Conservation (phyloP, 352 stramenopile genomes). For the Globisporangium apiculatum region DNA sequence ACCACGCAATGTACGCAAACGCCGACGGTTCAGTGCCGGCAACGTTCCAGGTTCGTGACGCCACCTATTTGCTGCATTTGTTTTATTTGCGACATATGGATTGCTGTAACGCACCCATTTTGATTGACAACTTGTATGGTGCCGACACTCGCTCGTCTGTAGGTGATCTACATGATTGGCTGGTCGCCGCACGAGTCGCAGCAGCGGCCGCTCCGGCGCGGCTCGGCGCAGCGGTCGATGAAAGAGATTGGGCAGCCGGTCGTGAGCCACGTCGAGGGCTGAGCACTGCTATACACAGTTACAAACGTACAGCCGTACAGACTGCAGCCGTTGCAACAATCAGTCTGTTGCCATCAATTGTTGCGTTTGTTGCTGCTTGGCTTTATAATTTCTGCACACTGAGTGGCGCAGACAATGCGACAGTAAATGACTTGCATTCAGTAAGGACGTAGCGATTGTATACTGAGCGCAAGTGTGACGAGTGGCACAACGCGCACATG, state of each 20-base stretch:
- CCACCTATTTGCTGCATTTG: background rate
- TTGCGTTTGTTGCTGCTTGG: too few species aligned
- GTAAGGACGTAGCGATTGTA: background rate
- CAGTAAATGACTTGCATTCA: background rate
- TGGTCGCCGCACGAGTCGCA: constrained; percentile 96
- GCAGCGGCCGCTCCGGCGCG: constrained; percentile 85
- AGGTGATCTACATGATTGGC: constrained; percentile 96
- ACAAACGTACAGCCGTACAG: background rate
- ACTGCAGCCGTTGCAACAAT: background rate
- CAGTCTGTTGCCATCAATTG: too few species aligned
- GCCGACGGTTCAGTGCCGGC: constrained; percentile 87
- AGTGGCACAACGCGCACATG: background rate
- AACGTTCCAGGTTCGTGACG: constrained; percentile 78
- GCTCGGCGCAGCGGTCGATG: constrained; percentile 68
- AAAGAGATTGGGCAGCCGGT: constrained; percentile 50
- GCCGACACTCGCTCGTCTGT: background rate
- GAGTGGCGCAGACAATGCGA: too few species aligned
- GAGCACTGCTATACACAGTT: background rate
- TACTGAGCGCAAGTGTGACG: too few species aligned
- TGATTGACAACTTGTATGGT: background rate
- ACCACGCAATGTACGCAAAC: constrained; percentile 91
- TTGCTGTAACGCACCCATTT: background rate
- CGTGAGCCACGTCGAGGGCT: constrained; percentile 12
- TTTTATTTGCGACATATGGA: background rate
- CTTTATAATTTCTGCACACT: too few species aligned